Evolutionary conservation across 2,329 filamentous ascomycete species (phyloP).

Genomic region (Onygena corvina): DNA sequence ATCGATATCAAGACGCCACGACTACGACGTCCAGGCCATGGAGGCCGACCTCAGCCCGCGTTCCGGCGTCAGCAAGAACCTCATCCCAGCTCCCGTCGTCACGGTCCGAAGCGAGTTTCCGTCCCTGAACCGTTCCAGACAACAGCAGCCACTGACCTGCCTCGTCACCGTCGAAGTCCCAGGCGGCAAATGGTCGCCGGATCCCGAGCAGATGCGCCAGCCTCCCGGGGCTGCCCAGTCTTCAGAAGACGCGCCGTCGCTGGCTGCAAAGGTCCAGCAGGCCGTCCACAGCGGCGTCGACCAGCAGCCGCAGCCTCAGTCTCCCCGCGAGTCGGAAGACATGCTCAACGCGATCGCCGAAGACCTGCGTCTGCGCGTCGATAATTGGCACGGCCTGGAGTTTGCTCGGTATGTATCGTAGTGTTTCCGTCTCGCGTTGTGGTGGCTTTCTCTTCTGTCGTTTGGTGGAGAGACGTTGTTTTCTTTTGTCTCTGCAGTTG

Average conservation of each 20-base stretch:
- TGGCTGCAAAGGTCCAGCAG: slow-evolving; percentile 31
- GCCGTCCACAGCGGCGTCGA: slow-evolving; percentile 1
- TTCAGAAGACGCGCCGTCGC: slow-evolving; percentile 41
- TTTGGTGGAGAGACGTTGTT: slow-evolving; percentile 1
- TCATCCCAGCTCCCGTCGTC: slow-evolving; percentile 82
- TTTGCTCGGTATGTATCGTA: slow-evolving; percentile 54
- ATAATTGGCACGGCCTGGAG: slow-evolving; percentile 96
- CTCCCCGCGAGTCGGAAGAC: slow-evolving; percentile 61
- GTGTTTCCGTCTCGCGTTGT: not conserved
- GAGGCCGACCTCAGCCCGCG: slow-evolving; percentile 69
- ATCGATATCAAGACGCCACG: slow-evolving; percentile 60
- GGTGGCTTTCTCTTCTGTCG: slow-evolving; percentile 2
- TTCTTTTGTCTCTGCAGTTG: slow-evolving; percentile 1
- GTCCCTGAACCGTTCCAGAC: slow-evolving; percentile 77
- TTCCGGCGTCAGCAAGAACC: slow-evolving; percentile 57
- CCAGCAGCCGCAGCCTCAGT: slow-evolving; percentile 31
- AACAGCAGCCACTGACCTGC: slow-evolving; percentile 91
- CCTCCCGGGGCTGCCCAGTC: slow-evolving; percentile 40
- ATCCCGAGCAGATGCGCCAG: slow-evolving; percentile 61
- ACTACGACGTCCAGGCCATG: slow-evolving; percentile 95
- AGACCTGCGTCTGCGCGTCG: slow-evolving; percentile 71
- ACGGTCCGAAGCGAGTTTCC: slow-evolving; percentile 95
- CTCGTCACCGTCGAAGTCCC: slow-evolving; percentile 87
- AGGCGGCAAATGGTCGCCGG: slow-evolving; percentile 79
- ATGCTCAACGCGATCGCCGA: slow-evolving; percentile 76